These are phyloP conservation scores for Cystobasidium tubakii DNA, from an alignment of 768 basidiomycete species.

Conservation along the genomic window DNA sequence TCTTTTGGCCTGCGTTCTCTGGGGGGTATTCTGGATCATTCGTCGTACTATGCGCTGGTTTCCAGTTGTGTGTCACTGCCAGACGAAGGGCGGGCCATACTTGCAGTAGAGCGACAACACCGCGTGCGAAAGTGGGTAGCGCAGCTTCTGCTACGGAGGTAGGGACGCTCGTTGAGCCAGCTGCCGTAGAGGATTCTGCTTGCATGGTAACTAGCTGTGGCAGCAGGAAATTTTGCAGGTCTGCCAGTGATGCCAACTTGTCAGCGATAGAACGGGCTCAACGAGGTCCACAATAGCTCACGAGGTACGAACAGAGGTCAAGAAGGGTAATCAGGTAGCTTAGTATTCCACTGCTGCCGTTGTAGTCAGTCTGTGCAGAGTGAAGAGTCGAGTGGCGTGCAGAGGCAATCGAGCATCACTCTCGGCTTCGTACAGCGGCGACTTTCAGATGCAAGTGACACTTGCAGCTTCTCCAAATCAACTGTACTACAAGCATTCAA, in stretches of 20 bases:
- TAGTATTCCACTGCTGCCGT: no score
- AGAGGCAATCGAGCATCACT: no score
- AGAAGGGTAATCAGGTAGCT: no score
- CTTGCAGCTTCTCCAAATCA: no score
- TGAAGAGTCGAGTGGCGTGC: no score
- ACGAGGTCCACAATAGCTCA: no score
- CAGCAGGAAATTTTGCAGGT: background rate
- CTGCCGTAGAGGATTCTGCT: constrained; percentile 1
- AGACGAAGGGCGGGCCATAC: constrained; percentile 79
- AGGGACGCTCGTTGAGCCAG: background rate
- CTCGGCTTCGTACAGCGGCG: no score
- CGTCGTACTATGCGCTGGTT: background rate
- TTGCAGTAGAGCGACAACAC: constrained; percentile 70
- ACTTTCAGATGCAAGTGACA: no score
- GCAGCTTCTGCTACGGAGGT: constrained; percentile 2
- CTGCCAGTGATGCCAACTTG: background rate
- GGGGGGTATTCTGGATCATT: constrained; percentile 56
- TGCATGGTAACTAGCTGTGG: constrained; percentile 19
- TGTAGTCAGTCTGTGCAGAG: no score
- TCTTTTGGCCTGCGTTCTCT: constrained; percentile 51
- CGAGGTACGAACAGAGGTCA: no score
- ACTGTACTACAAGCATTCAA: background rate
- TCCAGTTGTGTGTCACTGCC: constrained; percentile 81
- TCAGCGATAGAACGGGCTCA: no score
- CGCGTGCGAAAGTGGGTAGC: constrained; percentile 67